A percentile compares a stretch with the other conserved stretches of the same genome.
Evolutionary conservation across 257 asterid genomes (phyloP).

Genomic region (Verbascum thapsus): DNA sequence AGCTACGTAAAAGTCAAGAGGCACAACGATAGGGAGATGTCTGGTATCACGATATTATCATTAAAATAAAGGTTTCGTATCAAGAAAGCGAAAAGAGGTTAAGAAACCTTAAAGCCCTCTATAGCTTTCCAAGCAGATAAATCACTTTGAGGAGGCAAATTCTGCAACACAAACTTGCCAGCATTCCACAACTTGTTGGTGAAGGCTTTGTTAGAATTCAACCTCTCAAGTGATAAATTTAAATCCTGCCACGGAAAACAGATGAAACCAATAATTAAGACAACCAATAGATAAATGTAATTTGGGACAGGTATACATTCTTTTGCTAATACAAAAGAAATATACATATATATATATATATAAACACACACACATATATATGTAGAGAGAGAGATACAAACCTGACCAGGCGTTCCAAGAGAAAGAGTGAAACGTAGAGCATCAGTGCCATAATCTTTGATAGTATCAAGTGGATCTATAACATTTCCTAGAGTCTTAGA

Average conservation of each 20-base stretch:
- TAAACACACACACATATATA: too few relatives aligned
- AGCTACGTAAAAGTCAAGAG: conserved; percentile 20
- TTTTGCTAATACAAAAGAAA: not conserved
- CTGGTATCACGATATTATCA: too few relatives aligned
- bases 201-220: conserved; percentile 88
- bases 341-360: not conserved
- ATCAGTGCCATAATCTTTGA: conserved; percentile 91
- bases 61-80: conserved; percentile 12
- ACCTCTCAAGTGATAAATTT: conserved; percentile 82
- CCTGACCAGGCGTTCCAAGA: conserved; percentile 99
- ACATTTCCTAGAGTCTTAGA: conserved; percentile 95
- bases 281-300: conserved; percentile 1
- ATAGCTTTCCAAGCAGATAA: conserved; percentile 69
- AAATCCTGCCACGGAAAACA: conserved; percentile 64
- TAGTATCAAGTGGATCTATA: conserved; percentile 85
- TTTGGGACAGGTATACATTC: not conserved
- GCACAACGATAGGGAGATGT: too few relatives aligned
- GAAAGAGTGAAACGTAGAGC: conserved; percentile 94
- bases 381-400: conserved; percentile 37
- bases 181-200: conserved; percentile 99
- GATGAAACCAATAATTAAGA: conserved; percentile 10
- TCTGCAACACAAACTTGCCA: conserved; percentile 92
- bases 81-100: conserved; percentile 21
- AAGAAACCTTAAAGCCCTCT: conserved; percentile 59
- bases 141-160: conserved; percentile 77